Evolutionary conservation across 2,329 filamentous ascomycete species (phyloP).

Genomic region (Fusarium sp.): DNA sequence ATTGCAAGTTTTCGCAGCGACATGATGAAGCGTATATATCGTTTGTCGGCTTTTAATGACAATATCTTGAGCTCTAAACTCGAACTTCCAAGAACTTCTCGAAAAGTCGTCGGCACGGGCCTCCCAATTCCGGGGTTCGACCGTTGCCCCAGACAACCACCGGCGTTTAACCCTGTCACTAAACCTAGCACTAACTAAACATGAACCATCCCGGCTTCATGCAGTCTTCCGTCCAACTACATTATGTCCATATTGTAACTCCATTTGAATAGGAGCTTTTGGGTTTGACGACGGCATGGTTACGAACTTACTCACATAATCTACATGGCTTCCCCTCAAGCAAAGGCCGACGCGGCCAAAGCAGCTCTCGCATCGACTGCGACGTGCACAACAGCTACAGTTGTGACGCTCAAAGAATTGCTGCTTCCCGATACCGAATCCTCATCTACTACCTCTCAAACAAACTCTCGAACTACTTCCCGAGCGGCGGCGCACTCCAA

Average conservation of each 20-base stretch:
- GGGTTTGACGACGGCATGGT: conserved; percentile 50
- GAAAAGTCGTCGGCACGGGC: conserved; percentile 40
- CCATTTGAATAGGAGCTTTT: conserved; percentile 42
- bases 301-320: conserved; percentile 44
- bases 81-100: conserved; percentile 29
- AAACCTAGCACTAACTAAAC: conserved; percentile 22
- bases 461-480: conserved; percentile 40
- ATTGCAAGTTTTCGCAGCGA: conserved; percentile 21
- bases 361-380: conserved; percentile 64
- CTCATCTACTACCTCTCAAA: conserved; percentile 42
- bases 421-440: conserved; percentile 52
- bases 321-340: conserved; percentile 59
- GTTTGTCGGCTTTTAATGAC: conserved; percentile 5
- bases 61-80: conserved; percentile 14
- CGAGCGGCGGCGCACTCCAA: conserved; percentile 46
- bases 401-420: conserved; percentile 62
- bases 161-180: conserved; percentile 48
- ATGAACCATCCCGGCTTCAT: conserved; percentile 20
- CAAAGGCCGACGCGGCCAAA: conserved; percentile 64
- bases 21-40: conserved; percentile 27
- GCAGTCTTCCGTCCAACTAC: conserved; percentile 36
- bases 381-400: conserved; percentile 65
- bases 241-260: conserved; percentile 37
- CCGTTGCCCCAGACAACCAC: conserved; percentile 55
- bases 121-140: conserved; percentile 23